Evolutionary conservation across 2,329 filamentous ascomycete species (phyloP), one percentile per base, ranked within the genome.

Genomic region (Claviceps maximensis): DNA sequence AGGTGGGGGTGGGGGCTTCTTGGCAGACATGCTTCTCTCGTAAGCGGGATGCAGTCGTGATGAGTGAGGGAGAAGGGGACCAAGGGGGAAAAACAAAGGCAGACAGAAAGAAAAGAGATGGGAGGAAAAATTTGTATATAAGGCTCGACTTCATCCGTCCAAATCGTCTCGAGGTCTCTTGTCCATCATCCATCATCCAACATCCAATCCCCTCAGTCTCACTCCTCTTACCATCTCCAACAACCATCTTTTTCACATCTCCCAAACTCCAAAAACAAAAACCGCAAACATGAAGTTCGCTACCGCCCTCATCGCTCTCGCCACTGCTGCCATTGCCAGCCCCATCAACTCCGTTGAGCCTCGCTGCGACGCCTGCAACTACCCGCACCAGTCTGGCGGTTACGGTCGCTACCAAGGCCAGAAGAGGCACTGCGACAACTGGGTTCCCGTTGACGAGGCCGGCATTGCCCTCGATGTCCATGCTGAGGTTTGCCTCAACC

Each of bases 261-360:
- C 25, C 23, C 40, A 44, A 8, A 19, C 31, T 17, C 25, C 3
- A 38, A 15, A 15, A 15, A 38, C 33, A 15, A 38, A 38, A 36
- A 29, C 19, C 46, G 45, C 46, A 4, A 45, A 33, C 12, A 53
- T 53, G 51, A 53, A 53, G 46, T 53, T 49, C 46, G 46, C 46
- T 29, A 44, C 38, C 29, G 51, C 46, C 36, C 36, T 49, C 38
- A 12, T 53, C 17, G 45, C 51, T 36, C 19, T 53, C 3, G 51
- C 46, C 27, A 45, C 51, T 19, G 51, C 51, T 13, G 51, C 46
- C 51, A 31, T 53, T 21, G 38, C 51, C 51, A 47, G 17, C 46
- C 51, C 51, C 17, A 36, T 19, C 46, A 33, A 25, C 6, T 36
- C 25, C 23, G 8, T 23, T 12, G 23, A 51, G 13, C 17, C 36